Conservation (phyloP, 2,329 filamentous ascomycete genomes). For the Nigrospora osmanthi region DNA sequence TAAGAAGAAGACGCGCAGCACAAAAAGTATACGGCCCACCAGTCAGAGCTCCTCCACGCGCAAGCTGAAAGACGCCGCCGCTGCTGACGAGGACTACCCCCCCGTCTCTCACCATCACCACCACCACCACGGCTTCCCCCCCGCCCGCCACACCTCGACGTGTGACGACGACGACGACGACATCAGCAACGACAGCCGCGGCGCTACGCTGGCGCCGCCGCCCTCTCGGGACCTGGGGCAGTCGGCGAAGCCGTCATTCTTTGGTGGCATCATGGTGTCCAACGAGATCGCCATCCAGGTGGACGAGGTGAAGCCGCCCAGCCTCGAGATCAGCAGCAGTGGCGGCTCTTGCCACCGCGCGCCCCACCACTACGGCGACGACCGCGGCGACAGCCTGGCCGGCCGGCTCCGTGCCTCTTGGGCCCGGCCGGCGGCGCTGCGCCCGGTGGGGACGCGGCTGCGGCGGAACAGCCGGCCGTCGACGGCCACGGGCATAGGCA, state of each 20-base stretch:
- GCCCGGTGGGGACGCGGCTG: too few species aligned
- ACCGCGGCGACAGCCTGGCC: not conserved
- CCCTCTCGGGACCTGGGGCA: not conserved
- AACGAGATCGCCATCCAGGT: conserved; percentile 37
- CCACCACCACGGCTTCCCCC: conserved; percentile 11
- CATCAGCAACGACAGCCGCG: conserved; percentile 8
- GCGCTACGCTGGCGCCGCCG: conserved; percentile 15
- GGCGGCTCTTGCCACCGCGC: conserved; percentile 2
- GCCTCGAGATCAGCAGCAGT: not conserved
- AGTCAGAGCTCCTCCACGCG: not conserved
- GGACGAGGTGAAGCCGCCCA: not conserved
- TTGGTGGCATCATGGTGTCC: conserved; percentile 54
- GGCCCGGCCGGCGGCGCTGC: too few species aligned
- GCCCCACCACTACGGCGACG: not conserved
- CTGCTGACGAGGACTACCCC: conserved; percentile 13
- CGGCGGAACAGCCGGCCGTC: conserved; percentile 2
- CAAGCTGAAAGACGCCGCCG: not conserved
- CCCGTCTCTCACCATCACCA: conserved; percentile 12
- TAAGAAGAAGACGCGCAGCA: conserved; percentile 11
- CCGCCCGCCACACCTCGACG: conserved; percentile 19
- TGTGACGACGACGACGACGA: conserved; percentile 17
- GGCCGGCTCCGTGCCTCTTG: not conserved
- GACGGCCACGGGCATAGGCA: conserved; percentile 12
- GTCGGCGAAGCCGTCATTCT: conserved; percentile 11
- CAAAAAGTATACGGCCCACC: conserved; percentile 1